Evolutionary conservation across 805 yeast genomes (phyloP).

Genomic region (Candida sakaeoensis): DNA sequence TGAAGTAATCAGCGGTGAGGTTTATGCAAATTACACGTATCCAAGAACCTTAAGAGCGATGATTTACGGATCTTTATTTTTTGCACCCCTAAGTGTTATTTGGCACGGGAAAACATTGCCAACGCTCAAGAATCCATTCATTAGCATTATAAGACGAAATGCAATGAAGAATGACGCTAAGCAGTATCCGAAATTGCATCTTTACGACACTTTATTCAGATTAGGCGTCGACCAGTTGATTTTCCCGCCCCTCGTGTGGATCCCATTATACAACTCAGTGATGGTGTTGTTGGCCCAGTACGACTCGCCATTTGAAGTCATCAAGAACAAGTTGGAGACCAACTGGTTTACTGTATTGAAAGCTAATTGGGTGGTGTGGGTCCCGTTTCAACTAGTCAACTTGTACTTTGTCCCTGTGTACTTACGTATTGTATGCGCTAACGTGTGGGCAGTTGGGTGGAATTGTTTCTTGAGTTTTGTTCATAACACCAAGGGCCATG

Average conservation of each 20-base stretch:
- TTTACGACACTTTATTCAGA: constrained; percentile 20
- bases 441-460: constrained; percentile 42
- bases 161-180: constrained; percentile 11
- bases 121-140: constrained; percentile 30
- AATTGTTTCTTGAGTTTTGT: constrained; percentile 39
- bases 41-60: constrained; percentile 34
- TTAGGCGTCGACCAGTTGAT: constrained; percentile 35
- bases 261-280: constrained; percentile 39
- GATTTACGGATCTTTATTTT: constrained; percentile 35
- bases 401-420: constrained; percentile 38
- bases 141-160: constrained; percentile 10
- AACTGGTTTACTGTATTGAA: constrained; percentile 41
- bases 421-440: constrained; percentile 33
- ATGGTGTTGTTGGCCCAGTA: constrained; percentile 35
- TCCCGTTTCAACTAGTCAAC: constrained; percentile 35
- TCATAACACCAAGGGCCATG: constrained; percentile 47
- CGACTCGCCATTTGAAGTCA: constrained; percentile 30
- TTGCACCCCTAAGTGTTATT: constrained; percentile 36
- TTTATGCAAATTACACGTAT: constrained; percentile 19
- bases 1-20: constrained; percentile 11
- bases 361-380: constrained; percentile 43
- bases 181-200: constrained; percentile 13
- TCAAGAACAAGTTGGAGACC: constrained; percentile 27
- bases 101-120: constrained; percentile 41
- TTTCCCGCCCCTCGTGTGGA: constrained; percentile 37